Evolutionary conservation across 345 rosid species (phyloP), one percentile per base, ranked within the genome.

Genomic region (Citrus mangshanensis): DNA sequence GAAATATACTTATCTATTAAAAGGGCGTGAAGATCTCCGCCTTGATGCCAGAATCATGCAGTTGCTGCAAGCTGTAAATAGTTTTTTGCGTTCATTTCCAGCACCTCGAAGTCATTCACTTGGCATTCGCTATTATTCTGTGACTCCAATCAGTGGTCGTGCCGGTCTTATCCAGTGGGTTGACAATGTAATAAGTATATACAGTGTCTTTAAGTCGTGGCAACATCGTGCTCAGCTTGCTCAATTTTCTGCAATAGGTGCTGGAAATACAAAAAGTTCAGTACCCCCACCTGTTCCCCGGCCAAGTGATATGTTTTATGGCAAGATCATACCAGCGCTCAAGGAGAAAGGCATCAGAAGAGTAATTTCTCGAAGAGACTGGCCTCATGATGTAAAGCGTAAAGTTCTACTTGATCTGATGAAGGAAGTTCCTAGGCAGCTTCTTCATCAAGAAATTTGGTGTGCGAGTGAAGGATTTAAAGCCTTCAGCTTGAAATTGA

Each of bases 31-130:
- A 84, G 98, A 95, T 83, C 87, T 95, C 85, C 98, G 96, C 60
- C 97, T 95, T 80, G 98, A 95, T 83, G 98, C 98, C 73, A 91
- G 98, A 90, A 95, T 95, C 74, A 95, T 93, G 98, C 98, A 95
- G 84, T 86, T 95, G 81, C 90, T 95, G 82, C 97, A 93, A 83
- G 97, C 98, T 71, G 83, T 90, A 78, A 91, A 93, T 86, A 88
- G 90, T 84, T 86, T 90, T 79, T 78, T 95, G 75, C 84, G 77
- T 74, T 89, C 97, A 76, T 87, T 92, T 73, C 82, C 82, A 81
- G 85, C 82, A 72, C 84, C 92, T 80, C 84, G 81, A 75, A 81
- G 80, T 80, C 85, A 84, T 80, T 82, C 84, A 32, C 87, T 91
- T 83, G 89, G 88, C 72, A 85, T 91, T 84, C 96, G 96, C 81